Conservation (phyloP, 176 grass and related monocot genomes). For the Oryza officinalis region DNA sequence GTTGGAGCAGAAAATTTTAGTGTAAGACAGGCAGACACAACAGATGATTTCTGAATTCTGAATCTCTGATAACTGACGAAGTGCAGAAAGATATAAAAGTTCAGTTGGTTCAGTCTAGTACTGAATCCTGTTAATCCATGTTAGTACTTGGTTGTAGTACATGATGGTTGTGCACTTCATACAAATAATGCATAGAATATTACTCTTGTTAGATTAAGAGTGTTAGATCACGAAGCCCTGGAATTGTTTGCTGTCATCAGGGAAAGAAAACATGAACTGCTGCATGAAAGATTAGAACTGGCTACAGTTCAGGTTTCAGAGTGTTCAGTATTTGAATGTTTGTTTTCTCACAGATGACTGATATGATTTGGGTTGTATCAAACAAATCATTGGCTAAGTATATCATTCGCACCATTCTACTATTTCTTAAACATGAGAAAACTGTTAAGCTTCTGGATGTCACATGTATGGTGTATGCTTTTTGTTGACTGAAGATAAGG, state of each 20-base stretch:
- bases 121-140: background rate
- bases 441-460: background rate
- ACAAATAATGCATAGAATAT: background rate
- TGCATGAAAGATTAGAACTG: background rate
- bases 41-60: background rate
- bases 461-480: background rate
- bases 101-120: background rate
- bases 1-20: background rate
- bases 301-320: background rate
- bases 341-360: background rate
- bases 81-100: background rate
- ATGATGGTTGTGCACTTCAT: background rate
- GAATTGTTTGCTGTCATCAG: background rate
- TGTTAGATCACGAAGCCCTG: background rate
- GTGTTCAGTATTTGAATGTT: background rate
- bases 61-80: background rate
- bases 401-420: background rate
- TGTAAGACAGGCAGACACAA: background rate
- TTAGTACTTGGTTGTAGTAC: background rate
- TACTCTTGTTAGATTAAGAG: background rate
- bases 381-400: background rate
- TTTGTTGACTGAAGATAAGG: constrained; percentile 41
- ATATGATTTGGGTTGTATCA: background rate
- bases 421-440: background rate
- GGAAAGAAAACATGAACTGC: background rate